phyloP scores from a whole-genome alignment of 1,284 basidiomycete genomes.

The Melampsora abietis-canadensis region DNA sequence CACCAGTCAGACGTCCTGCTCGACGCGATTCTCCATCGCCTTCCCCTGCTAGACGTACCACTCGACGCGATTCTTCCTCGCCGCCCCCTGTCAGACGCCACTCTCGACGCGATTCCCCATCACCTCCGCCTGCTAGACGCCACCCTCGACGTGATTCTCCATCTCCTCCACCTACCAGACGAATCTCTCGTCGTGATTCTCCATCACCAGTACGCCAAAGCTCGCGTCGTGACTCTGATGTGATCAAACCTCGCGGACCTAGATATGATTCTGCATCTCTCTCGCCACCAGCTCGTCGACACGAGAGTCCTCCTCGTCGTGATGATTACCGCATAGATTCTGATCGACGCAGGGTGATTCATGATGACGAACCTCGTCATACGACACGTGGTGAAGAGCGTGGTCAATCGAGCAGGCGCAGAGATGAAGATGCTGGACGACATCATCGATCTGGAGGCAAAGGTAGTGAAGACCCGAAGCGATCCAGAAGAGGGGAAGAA shows the following conservation, averaged over 20 bases:
- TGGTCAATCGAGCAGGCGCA: not conserved
- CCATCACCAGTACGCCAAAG: slow-evolving; percentile 1
- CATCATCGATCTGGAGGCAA: not conserved
- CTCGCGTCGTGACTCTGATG: not conserved
- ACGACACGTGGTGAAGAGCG: too few relatives aligned
- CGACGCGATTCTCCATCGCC: not conserved
- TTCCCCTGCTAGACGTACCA: not conserved
- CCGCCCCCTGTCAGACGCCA: not conserved
- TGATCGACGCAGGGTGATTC: too few relatives aligned
- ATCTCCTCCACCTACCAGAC: not conserved
- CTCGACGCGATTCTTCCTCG: not conserved
- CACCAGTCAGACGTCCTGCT: not conserved
- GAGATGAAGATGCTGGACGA: not conserved
- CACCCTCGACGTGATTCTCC: not conserved
- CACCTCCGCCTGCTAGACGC: not conserved
- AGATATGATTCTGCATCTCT: not conserved
- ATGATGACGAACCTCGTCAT: too few relatives aligned
- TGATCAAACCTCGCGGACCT: too few relatives aligned
- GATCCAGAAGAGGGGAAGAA: not conserved
- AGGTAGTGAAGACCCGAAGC: not conserved
- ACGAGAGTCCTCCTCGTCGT: too few relatives aligned
- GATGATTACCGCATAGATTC: not conserved
- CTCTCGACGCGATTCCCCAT: not conserved
- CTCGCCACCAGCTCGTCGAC: not conserved
- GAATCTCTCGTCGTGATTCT: not conserved